Evolutionary conservation across 2,329 filamentous ascomycete species (phyloP), one percentile per base, ranked within the genome.

Genomic region (Colletotrichum sp.): DNA sequence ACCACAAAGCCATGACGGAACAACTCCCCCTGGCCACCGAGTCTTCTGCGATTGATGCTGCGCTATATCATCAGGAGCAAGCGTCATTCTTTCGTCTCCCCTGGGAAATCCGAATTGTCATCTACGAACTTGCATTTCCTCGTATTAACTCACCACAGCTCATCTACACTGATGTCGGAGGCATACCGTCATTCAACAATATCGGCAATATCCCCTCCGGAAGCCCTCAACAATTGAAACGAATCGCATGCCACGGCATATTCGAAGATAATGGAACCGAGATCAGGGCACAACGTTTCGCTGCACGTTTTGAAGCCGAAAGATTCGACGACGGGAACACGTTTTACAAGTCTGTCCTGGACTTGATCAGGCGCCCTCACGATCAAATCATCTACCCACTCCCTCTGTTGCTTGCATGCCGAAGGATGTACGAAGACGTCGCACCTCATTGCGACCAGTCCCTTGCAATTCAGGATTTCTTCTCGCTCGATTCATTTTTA

Each of bases 361-460:
- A 34, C 15, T 28, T 22, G 18, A 30, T 30, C 13, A 24, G 8
- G 30, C 55, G 71, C 32, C 15, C 34, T 26, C 39, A 36, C 13
- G 39, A 69, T 18, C n/a, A 60, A 22, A n/a, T 44, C 18, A 26
- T 52, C 8, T 62, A 32, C 22, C 68, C 72, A 4, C 26, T 66
- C n/a, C 22, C 72, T 8, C 68, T 71, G 0, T 13, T 60, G 9
- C 52, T 75, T 28, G 62, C 62, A 13, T 75, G 72, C 18, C 72
- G 68, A 28, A 52, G 72, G 22, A 60, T 75, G 60, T 66, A 66
- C 28, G 62, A 66, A 13, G 72, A 75, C 8, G 48, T 75, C 16
- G 72, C 68, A 30, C 62, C 62, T 34, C 52, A 66, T 6, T 75
- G 72, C 15, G 72, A 75, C 24, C 68, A 75, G 8, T 71, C 68